These are phyloP conservation scores for Cercospora citrullina DNA, from an alignment of 2,329 filamentous ascomycete species.

Conservation along the genomic window DNA sequence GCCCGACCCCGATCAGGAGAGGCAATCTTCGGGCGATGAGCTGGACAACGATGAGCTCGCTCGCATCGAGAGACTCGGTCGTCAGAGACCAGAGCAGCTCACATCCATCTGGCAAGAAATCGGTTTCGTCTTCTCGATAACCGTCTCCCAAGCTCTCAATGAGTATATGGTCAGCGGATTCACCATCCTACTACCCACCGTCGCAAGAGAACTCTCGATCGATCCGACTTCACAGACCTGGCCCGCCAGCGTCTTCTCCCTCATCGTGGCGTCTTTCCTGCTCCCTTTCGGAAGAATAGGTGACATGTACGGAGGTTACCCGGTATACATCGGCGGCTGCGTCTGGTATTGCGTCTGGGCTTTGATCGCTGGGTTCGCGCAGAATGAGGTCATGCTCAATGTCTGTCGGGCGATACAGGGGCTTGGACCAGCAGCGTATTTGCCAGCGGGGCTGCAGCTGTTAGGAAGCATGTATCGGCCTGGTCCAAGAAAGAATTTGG, in stretches of 20 bases:
- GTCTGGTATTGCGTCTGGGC: constrained; percentile 44
- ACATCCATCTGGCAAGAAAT: constrained; percentile 56
- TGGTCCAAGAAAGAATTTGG: constrained; percentile 41
- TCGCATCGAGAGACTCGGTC: constrained; percentile 61
- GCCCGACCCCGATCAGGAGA: neutral
- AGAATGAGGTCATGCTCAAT: constrained; percentile 40
- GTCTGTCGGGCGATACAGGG: constrained; percentile 41
- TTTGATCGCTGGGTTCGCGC: constrained; percentile 38
- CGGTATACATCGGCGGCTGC: constrained; percentile 61
- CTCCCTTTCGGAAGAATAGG: constrained; percentile 49
- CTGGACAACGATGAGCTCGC: constrained; percentile 20
- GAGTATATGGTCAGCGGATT: constrained; percentile 81
- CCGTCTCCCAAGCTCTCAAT: constrained; percentile 39
- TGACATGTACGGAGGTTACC: constrained; percentile 64
- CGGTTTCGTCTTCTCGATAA: constrained; percentile 59
- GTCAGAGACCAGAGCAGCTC: constrained; percentile 61
- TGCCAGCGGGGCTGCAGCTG: constrained; percentile 38
- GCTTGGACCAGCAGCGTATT: constrained; percentile 40
- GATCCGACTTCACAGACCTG: constrained; percentile 62
- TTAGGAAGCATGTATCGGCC: constrained; percentile 40
- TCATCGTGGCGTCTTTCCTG: constrained; percentile 51
- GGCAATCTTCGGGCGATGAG: neutral
- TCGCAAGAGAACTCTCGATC: constrained; percentile 64
- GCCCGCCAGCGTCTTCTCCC: constrained; percentile 55
- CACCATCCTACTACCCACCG: constrained; percentile 64